phyloP scores from a whole-genome alignment of 2,329 filamentous ascomycete species.

The Cytospora chrysosperma region DNA sequence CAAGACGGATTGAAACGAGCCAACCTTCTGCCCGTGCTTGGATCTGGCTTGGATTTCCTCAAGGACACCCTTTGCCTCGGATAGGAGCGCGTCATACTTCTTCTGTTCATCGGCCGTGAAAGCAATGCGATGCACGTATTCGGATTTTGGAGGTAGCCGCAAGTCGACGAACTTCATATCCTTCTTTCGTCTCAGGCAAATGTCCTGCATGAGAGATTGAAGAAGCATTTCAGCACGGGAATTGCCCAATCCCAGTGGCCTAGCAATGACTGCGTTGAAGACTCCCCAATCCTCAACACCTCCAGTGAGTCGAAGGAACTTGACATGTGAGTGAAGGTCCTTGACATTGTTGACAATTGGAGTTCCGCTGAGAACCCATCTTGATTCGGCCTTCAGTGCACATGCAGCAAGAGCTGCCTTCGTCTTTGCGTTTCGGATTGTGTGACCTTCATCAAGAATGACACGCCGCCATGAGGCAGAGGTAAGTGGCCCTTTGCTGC shows the following conservation, averaged over 20 bases:
- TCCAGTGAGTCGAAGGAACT: conserved; percentile 73
- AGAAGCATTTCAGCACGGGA: conserved; percentile 61
- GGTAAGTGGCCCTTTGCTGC: conserved; percentile 43
- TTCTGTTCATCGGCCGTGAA: conserved; percentile 72
- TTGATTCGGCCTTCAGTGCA: conserved; percentile 64
- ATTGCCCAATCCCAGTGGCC: conserved; percentile 62
- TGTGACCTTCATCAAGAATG: conserved; percentile 81
- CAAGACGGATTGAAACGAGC: conserved; percentile 71
- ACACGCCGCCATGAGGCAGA: conserved; percentile 71
- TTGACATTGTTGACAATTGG: conserved; percentile 81
- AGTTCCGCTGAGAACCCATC: conserved; percentile 79
- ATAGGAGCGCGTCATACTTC: conserved; percentile 72
- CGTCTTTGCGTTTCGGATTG: conserved; percentile 73
- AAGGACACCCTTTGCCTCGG: conserved; percentile 72
- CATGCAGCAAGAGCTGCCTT: conserved; percentile 70
- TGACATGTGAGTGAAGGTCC: conserved; percentile 77
- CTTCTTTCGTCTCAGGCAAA: conserved; percentile 80
- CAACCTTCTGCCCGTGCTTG: conserved; percentile 40
- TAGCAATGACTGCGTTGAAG: conserved; percentile 70
- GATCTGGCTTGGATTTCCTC: conserved; percentile 54
- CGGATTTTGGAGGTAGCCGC: conserved; percentile 72
- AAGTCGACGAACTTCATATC: conserved; percentile 87
- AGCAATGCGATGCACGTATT: conserved; percentile 72
- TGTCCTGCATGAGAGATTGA: conserved; percentile 74
- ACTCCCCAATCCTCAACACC: conserved; percentile 71